These are phyloP conservation scores for Ascochyta lentis DNA, from an alignment of 2,329 filamentous ascomycete genomes.

Conservation along the genomic window DNA sequence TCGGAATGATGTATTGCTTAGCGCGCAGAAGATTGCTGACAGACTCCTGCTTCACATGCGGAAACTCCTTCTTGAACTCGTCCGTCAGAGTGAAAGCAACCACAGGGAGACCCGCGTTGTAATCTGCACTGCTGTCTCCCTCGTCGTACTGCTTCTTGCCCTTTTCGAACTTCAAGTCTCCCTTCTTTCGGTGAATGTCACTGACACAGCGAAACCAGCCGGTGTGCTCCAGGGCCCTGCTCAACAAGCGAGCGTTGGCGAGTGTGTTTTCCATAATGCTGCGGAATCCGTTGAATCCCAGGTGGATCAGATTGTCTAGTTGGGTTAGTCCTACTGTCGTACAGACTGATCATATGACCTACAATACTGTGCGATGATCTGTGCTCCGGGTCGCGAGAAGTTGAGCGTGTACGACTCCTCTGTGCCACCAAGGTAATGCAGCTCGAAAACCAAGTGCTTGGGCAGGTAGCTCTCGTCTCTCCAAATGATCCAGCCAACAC, in stretches of 20 bases:
- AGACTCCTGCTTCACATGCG: constrained; percentile 69
- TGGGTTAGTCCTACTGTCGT: background rate
- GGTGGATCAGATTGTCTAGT: constrained; percentile 69
- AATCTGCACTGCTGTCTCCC: constrained; percentile 62
- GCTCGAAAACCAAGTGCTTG: constrained; percentile 72
- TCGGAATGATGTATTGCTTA: constrained; percentile 75
- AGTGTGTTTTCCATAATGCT: constrained; percentile 69
- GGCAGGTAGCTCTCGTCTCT: constrained; percentile 69
- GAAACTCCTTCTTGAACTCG: constrained; percentile 63
- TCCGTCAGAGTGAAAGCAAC: constrained; percentile 71
- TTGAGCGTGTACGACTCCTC: constrained; percentile 75
- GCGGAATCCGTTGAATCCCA: constrained; percentile 70
- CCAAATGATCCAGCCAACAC: constrained; percentile 67
- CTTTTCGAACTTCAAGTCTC: constrained; percentile 51
- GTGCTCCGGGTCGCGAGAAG: constrained; percentile 73
- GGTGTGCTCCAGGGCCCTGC: constrained; percentile 68
- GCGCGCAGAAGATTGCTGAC: constrained; percentile 68
- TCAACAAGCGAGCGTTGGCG: constrained; percentile 68
- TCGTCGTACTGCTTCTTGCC: constrained; percentile 53
- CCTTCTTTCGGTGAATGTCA: constrained; percentile 68
- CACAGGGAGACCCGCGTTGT: constrained; percentile 70
- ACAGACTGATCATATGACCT: constrained; percentile 38
- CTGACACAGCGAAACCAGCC: constrained; percentile 67
- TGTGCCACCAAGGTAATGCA: constrained; percentile 75
- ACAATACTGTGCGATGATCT: constrained; percentile 75